A percentile compares a stretch with the other conserved stretches of the same genome.
These are phyloP conservation scores for Trichophyton mentagrophytes DNA, from an alignment of 2,329 filamentous ascomycete genomes.

Conservation along the genomic window DNA sequence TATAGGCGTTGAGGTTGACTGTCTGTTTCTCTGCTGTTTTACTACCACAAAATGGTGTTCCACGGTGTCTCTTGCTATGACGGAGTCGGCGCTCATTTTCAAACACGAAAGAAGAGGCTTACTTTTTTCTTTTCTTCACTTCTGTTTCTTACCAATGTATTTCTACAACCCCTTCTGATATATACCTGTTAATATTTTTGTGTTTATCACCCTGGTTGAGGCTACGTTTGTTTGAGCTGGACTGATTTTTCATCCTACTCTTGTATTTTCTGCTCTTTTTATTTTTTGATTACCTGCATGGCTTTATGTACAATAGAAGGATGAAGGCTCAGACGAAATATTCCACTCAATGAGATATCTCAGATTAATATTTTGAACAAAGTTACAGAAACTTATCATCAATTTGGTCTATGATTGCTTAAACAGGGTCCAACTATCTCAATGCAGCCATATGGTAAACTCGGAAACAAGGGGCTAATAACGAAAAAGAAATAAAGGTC, in stretches of 20 bases:
- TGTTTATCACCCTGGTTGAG: not conserved
- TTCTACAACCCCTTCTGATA: conserved; percentile 3
- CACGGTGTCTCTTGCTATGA: not conserved
- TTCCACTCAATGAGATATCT: not conserved
- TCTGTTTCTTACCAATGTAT: not conserved
- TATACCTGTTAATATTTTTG: not conserved
- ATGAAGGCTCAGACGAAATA: not conserved
- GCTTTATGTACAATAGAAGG: not conserved
- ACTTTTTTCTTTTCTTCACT: not conserved
- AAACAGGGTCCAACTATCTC: too few species aligned
- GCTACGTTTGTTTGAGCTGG: not conserved
- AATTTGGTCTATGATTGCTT: not conserved
- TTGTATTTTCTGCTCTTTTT: not conserved
- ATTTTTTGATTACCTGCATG: not conserved
- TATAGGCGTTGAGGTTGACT: not conserved
- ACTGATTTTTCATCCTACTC: not conserved
- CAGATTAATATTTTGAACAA: not conserved
- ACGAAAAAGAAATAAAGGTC: too few species aligned
- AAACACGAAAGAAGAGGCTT: not conserved
- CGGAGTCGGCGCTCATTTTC: conserved; percentile 1
- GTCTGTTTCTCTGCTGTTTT: not conserved
- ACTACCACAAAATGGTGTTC: not conserved
- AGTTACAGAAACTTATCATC: not conserved
- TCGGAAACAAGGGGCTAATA: too few species aligned
- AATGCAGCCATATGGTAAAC: too few species aligned